Conservation (phyloP, 805 yeast species). For the Debaryomyces tyrocola region DNA sequence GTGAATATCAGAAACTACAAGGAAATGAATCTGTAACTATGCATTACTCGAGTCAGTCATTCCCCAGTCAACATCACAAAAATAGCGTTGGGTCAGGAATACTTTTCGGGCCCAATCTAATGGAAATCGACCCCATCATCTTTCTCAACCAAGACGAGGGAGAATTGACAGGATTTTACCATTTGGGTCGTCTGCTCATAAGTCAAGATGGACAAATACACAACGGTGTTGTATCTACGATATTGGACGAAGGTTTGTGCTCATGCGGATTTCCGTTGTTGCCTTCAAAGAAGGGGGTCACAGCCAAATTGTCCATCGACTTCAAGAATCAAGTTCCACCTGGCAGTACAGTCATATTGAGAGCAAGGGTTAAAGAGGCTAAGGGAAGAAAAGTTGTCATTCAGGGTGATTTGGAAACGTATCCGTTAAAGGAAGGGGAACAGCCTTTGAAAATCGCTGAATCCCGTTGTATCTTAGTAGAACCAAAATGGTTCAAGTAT, state of each 20-base stretch:
- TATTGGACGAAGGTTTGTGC: conserved; percentile 84
- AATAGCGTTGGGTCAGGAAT: conserved; percentile 75
- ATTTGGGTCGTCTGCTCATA: conserved; percentile 63
- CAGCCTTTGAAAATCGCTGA: conserved; percentile 49
- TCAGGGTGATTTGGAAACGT: conserved; percentile 60
- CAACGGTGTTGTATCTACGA: conserved; percentile 75
- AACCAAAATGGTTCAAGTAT: conserved; percentile 85
- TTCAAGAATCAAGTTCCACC: conserved; percentile 66
- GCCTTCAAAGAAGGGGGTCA: conserved; percentile 84
- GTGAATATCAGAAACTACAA: conserved; percentile 17
- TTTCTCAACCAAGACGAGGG: conserved; percentile 52
- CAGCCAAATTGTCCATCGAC: conserved; percentile 70
- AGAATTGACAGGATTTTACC: conserved; percentile 64
- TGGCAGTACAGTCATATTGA: conserved; percentile 61
- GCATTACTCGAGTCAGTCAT: conserved; percentile 15
- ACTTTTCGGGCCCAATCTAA: conserved; percentile 62
- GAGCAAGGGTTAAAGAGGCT: conserved; percentile 61
- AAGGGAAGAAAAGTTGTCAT: conserved; percentile 85
- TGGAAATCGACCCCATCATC: conserved; percentile 76
- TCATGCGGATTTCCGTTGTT: conserved; percentile 79
- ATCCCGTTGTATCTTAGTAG: conserved; percentile 73
- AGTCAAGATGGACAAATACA: conserved; percentile 77
- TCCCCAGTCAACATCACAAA: conserved; percentile 58
- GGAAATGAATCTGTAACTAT: conserved; percentile 11
- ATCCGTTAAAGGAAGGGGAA: conserved; percentile 33